Evolutionary conservation across 768 basidiomycete genomes (phyloP), one percentile per base, ranked within the genome.

Genomic region (Phylloporus rhodoxanthus): DNA sequence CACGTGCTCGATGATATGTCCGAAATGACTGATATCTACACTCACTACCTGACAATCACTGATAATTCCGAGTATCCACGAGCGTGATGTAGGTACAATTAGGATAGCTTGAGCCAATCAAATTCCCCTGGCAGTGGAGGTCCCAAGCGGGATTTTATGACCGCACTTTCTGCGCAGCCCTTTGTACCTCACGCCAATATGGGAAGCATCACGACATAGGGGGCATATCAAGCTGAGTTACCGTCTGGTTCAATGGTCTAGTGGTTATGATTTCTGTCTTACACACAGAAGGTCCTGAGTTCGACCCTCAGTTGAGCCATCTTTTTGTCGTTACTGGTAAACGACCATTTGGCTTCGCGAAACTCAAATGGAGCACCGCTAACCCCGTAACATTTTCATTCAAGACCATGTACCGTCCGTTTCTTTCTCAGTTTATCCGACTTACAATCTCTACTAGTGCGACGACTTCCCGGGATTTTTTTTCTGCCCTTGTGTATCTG

Each of bases 181-280:
- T 34, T 15, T 8, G 28, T 29, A 29, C 28, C 28, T 29, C 10
- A 8, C 28, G 23, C 19, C 17, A 13, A 38, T 33, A 11, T 8
- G 17, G 33, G 15, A 33, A 15, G 17, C 0, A 10, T 44, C n/a
- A 26, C 9, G 26, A 29, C 6, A 37, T 52, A 28, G 9, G 7
- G 8, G 4, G 1, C 2, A 15, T 20, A 2, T 0, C 0, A 4
- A 3, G 2, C 0, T 0, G 0, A 0, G 5, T 1, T 4, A 2
- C 25, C 0, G 51, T 38, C 48, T 32, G 75, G 75, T 76, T 72
- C 75, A 77, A 74, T 78, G 72, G 75, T 73, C 73, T 76, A 76
- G 75, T 75, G 75, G 75, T 76, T 76, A 76, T 76, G 73, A 74
- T 75, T 71, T 76, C 73, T 75, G 73, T 77, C 75, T 75, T 67